A percentile compares a stretch with the other conserved stretches of the same genome.
phyloP scores from a whole-genome alignment of 2,329 filamentous ascomycete species.

The Macroventuria anomochaeta region DNA sequence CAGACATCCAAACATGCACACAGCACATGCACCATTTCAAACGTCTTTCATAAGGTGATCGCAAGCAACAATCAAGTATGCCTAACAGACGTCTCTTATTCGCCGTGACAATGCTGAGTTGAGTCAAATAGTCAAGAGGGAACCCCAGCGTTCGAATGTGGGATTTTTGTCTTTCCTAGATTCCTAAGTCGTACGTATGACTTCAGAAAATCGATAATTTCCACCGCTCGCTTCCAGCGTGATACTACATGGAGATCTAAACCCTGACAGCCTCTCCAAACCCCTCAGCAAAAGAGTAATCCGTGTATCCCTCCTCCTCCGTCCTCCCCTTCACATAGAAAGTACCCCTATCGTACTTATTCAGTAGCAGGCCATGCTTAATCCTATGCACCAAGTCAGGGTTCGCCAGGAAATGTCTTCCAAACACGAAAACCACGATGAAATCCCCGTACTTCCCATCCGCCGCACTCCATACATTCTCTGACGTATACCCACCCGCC shows the following conservation, averaged over 20 bases:
- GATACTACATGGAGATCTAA: too few species aligned
- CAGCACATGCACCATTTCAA: too few species aligned
- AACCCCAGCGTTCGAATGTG: too few species aligned
- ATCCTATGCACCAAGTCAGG: constrained; percentile 42
- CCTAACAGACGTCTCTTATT: too few species aligned
- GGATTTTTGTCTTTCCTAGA: too few species aligned
- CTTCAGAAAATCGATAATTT: too few species aligned
- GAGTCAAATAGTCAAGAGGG: too few species aligned
- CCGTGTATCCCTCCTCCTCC: constrained; percentile 5
- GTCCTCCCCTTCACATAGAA: constrained; percentile 8
- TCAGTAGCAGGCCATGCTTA: not conserved
- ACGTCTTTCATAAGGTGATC: too few species aligned
- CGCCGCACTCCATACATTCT: constrained; percentile 38
- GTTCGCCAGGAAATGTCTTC: constrained; percentile 52
- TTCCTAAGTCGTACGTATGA: too few species aligned
- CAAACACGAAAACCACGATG: constrained; percentile 52
- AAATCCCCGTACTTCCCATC: constrained; percentile 48
- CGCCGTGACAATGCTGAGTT: too few species aligned
- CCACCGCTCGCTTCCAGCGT: not conserved
- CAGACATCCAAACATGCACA: not conserved
- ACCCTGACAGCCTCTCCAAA: not conserved
- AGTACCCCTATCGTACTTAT: constrained; percentile 7
- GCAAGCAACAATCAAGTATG: too few species aligned
- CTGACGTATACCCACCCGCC: constrained; percentile 48
- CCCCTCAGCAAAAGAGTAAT: constrained; percentile 6